phyloP scores from a whole-genome alignment of 805 yeast genomes.

The Candida succiphila region DNA sequence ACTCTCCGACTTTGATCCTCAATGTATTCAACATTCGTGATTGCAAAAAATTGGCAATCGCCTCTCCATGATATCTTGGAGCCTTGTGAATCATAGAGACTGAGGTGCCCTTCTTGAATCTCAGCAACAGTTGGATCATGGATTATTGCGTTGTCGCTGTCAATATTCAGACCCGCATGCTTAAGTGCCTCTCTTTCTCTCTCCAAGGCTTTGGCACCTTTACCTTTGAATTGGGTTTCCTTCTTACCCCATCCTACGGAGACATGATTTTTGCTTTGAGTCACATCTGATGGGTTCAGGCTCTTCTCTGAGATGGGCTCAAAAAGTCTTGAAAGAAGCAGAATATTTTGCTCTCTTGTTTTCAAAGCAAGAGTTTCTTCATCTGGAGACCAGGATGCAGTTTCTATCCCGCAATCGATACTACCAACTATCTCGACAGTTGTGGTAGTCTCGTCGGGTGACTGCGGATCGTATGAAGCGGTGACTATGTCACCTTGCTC shows the following conservation, averaged over 20 bases:
- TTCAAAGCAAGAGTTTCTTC: constrained; percentile 74
- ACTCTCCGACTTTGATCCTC: constrained; percentile 51
- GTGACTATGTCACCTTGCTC: constrained; percentile 67
- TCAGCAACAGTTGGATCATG: constrained; percentile 85
- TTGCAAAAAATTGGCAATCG: constrained; percentile 76
- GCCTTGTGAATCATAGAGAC: constrained; percentile 40
- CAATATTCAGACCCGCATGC: constrained; percentile 61
- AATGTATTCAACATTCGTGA: constrained; percentile 50
- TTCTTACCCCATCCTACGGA: constrained; percentile 98
- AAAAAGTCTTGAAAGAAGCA: constrained; percentile 63
- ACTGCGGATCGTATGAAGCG: constrained; percentile 45
- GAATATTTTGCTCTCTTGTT: constrained; percentile 49
- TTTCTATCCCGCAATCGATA: constrained; percentile 62
- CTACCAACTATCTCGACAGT: constrained; percentile 73
- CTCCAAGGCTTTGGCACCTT: constrained; percentile 76
- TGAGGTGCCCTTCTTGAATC: constrained; percentile 57
- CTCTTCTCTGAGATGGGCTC: constrained; percentile 68
- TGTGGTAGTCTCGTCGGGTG: constrained; percentile 40
- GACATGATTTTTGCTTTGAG: constrained; percentile 64
- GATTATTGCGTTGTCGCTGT: constrained; percentile 39
- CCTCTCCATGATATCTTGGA: constrained; percentile 84
- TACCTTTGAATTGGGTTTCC: constrained; percentile 94
- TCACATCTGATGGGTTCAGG: constrained; percentile 52
- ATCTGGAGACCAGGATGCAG: constrained; percentile 85
- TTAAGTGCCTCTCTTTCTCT: constrained; percentile 47